phyloP scores from a whole-genome alignment of 805 yeast genomes.

The Saturnispora gosingensis region DNA sequence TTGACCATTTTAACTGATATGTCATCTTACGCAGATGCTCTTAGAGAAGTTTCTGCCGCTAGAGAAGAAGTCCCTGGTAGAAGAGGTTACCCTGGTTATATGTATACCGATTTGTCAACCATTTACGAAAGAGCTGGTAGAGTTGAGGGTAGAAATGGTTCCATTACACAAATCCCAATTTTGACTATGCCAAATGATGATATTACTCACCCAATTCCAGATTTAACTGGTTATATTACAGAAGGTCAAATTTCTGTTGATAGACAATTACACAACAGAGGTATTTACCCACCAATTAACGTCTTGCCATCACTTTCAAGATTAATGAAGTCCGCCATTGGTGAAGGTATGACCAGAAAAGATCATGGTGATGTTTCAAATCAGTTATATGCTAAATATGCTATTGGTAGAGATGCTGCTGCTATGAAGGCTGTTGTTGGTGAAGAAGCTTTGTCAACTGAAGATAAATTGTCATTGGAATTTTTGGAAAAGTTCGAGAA shows the following conservation, averaged over 20 bases:
- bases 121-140: slow-evolving; percentile 99
- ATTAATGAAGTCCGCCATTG: slow-evolving; percentile 98
- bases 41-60: slow-evolving; percentile 99
- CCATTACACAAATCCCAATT: slow-evolving; percentile 97
- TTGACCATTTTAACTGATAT: slow-evolving; percentile 96
- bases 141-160: slow-evolving; percentile 99
- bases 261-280: slow-evolving; percentile 92
- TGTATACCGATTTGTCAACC: slow-evolving; percentile 99
- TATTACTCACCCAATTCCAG: slow-evolving; percentile 99
- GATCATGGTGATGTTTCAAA: slow-evolving; percentile 99
- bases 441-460: slow-evolving; percentile 97
- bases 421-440: slow-evolving; percentile 99
- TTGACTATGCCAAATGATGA: slow-evolving; percentile 99
- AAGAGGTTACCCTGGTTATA: slow-evolving; percentile 99
- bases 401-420: slow-evolving; percentile 99
- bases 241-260: slow-evolving; percentile 98
- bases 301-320: slow-evolving; percentile 96
- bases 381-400: slow-evolving; percentile 97
- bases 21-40: slow-evolving; percentile 99
- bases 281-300: slow-evolving; percentile 97
- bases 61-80: slow-evolving; percentile 99
- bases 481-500: slow-evolving; percentile 96
- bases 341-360: slow-evolving; percentile 99
- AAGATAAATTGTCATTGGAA: slow-evolving; percentile 94
- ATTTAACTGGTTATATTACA: slow-evolving; percentile 98